Evolutionary conservation across 106 monocot genomes (phyloP).

Genomic region (Posidonia australis): DNA sequence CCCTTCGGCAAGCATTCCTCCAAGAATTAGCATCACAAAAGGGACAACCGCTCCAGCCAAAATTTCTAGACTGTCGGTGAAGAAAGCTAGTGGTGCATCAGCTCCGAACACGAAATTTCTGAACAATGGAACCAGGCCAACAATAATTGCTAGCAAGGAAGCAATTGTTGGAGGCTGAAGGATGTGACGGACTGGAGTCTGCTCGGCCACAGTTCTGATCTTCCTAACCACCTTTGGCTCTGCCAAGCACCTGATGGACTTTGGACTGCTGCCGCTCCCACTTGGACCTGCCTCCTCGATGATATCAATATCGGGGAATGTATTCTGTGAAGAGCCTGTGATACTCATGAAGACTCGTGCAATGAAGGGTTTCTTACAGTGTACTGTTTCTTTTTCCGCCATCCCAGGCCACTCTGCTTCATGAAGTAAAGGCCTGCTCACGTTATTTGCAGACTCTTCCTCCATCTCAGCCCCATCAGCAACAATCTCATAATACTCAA

Average conservation of each 20-base stretch:
- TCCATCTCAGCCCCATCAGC: conserved; percentile 9
- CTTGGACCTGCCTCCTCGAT: conserved; percentile 18
- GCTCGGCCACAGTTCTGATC: conserved; percentile 77
- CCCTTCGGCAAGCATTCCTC: conserved; percentile 86
- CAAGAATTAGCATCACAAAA: conserved; percentile 86
- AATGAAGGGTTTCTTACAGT: conserved; percentile 26
- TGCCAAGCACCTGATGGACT: conserved; percentile 70
- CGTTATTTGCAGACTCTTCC: not conserved
- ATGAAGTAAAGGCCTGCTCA: conserved; percentile 21
- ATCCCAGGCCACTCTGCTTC: conserved; percentile 30
- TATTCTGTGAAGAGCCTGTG: conserved; percentile 12
- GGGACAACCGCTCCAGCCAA: conserved; percentile 82
- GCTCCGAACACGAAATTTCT: conserved; percentile 56
- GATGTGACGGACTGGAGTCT: conserved; percentile 80
- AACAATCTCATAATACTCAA: conserved; percentile 70
- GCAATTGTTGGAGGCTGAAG: conserved; percentile 94
- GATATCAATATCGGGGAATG: conserved; percentile 4
- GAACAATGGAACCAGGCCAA: conserved; percentile 68
- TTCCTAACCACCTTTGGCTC: conserved; percentile 76
- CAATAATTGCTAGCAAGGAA: conserved; percentile 63
- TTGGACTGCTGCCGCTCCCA: conserved; percentile 36
- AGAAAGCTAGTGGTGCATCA: conserved; percentile 68
- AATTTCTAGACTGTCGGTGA: conserved; percentile 90
- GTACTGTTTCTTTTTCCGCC: conserved; percentile 19
- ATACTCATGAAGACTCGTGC: conserved; percentile 25